Conservation (phyloP, 2,329 filamentous ascomycete genomes). For the Teratosphaeriaceae sp. region DNA sequence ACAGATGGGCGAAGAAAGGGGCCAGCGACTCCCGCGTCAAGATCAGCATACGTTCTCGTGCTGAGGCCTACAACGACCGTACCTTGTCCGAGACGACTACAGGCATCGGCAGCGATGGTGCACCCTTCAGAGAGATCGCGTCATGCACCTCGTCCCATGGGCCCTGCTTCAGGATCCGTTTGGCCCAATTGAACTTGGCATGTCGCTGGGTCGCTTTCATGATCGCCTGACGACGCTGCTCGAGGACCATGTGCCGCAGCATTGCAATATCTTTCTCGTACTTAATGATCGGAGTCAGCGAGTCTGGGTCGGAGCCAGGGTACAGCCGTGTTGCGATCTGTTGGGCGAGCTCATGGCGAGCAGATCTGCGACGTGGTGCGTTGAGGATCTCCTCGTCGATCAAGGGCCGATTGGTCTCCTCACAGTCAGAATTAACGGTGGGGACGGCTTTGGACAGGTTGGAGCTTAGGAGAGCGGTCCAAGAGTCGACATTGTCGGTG, state of each 20-base stretch:
- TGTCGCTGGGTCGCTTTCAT: conserved; percentile 17
- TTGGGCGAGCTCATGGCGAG: conserved; percentile 18
- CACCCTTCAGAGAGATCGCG: conserved; percentile 26
- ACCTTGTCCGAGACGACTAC: conserved; percentile 27
- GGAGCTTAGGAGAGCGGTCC: conserved; percentile 4
- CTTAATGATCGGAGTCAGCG: conserved; percentile 19
- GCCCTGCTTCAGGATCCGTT: conserved; percentile 28
- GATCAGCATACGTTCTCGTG: no score
- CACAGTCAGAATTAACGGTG: neutral
- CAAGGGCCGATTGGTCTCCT: conserved; percentile 7
- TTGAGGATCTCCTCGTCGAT: conserved; percentile 14
- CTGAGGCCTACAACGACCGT: no score
- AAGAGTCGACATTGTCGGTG: conserved; percentile 5
- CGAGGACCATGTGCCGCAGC: conserved; percentile 16
- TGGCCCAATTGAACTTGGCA: conserved; percentile 19
- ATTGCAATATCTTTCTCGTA: conserved; percentile 27
- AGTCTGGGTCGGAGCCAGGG: conserved; percentile 13
- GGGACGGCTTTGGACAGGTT: conserved; percentile 3
- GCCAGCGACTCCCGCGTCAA: conserved; percentile 20
- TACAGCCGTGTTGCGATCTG: conserved; percentile 21
- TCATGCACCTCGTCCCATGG: conserved; percentile 29
- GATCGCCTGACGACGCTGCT: conserved; percentile 18
- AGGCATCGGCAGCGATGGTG: conserved; percentile 32
- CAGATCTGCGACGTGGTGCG: conserved; percentile 22
- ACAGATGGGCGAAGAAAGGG: conserved; percentile 33